A percentile compares a stretch with the other conserved stretches of the same genome.
These are phyloP conservation scores for Boletus subcaerulescens DNA, from an alignment of 768 basidiomycete genomes.

Conservation along the genomic window DNA sequence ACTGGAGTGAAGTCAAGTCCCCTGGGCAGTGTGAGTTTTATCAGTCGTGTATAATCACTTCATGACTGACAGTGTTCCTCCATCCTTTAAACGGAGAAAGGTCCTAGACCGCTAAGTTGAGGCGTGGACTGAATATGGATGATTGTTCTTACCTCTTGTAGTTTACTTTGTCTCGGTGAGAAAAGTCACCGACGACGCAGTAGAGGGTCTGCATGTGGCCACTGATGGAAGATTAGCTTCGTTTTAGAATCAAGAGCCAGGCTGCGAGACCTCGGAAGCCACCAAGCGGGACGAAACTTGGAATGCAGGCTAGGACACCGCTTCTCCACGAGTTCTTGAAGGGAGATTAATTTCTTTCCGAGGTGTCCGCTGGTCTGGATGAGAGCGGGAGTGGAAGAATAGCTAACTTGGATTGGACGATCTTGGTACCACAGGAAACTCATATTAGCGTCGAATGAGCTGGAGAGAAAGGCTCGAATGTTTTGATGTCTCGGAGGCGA, in stretches of 20 bases:
- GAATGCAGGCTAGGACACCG: slow-evolving; percentile 29
- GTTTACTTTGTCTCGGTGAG: slow-evolving; percentile 26
- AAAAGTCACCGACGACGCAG: slow-evolving; percentile 31
- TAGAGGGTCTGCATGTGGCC: slow-evolving; percentile 35
- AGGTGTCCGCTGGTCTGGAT: slow-evolving; percentile 13
- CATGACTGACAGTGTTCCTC: slow-evolving; percentile 32
- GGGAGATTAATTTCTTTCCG: slow-evolving; percentile 15
- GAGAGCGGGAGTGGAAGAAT: slow-evolving; percentile 18
- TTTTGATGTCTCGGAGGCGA: slow-evolving; percentile 8
- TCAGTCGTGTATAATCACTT: not conserved
- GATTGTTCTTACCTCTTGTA: slow-evolving; percentile 28
- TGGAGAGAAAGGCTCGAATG: no score
- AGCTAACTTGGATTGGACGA: slow-evolving; percentile 18
- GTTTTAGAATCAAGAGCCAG: not conserved
- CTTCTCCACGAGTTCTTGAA: slow-evolving; percentile 32
- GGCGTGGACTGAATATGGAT: not conserved
- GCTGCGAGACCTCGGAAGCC: slow-evolving; percentile 30
- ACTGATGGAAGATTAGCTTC: slow-evolving; percentile 20
- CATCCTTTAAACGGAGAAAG: slow-evolving; percentile 28
- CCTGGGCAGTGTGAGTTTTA: slow-evolving; percentile 9
- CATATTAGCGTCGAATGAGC: no score
- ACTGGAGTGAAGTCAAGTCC: slow-evolving; percentile 34
- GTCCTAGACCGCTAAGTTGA: slow-evolving; percentile 20
- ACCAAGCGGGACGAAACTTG: slow-evolving; percentile 31
- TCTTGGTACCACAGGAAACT: slow-evolving; percentile 3